phyloP scores from a whole-genome alignment of 441 rosid genomes.

The Gossypium lobatum region DNA sequence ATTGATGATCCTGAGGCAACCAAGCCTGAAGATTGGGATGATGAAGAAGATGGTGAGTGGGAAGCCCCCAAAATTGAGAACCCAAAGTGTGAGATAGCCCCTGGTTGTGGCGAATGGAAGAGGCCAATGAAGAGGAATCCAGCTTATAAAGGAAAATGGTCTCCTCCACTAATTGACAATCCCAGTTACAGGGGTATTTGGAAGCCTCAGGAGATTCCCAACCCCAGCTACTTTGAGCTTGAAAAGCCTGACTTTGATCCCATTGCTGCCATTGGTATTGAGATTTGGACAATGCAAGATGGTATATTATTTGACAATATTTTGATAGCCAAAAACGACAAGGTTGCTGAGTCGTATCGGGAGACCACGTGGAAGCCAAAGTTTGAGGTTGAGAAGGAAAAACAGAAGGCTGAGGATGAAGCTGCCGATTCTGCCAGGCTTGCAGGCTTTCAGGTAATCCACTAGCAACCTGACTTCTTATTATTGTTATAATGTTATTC shows the following conservation, averaged over 20 bases:
- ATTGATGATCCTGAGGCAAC: conserved; percentile 89
- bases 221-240: conserved; percentile 80
- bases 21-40: conserved; percentile 98
- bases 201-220: conserved; percentile 88
- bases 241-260: conserved; percentile 75
- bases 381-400: conserved; percentile 72
- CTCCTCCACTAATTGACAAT: conserved; percentile 80
- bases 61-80: conserved; percentile 88
- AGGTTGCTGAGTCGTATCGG: conserved; percentile 53
- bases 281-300: conserved; percentile 99
- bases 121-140: conserved; percentile 86
- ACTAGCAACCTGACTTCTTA: background rate
- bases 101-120: conserved; percentile 97
- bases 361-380: conserved; percentile 75
- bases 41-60: conserved; percentile 97
- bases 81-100: conserved; percentile 73
- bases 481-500: background rate
- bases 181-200: conserved; percentile 89
- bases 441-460: conserved; percentile 27
- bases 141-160: conserved; percentile 95
- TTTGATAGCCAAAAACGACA: conserved; percentile 70
- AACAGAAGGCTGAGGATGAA: conserved; percentile 67
- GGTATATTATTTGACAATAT: conserved; percentile 89
- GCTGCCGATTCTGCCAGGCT: conserved; percentile 52
- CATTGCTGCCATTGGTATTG: conserved; percentile 86